phyloP scores from a whole-genome alignment of 352 stramenopile species.

The Globisporangium uncinulatum region DNA sequence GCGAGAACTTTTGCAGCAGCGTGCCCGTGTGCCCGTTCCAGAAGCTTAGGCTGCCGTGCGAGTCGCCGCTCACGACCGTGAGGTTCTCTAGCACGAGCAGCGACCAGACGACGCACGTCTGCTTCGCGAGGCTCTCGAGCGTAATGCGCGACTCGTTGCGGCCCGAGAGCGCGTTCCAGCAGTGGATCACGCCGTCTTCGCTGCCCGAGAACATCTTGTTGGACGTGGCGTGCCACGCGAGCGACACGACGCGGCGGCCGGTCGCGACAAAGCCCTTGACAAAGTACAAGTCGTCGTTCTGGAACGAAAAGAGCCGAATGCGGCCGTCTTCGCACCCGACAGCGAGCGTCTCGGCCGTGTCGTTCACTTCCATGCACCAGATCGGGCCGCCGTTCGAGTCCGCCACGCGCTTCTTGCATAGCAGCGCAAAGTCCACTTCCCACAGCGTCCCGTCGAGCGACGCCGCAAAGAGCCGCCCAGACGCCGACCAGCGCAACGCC shows the following conservation, averaged over 20 bases:
- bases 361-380: slow-evolving; percentile 82
- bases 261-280: slow-evolving; percentile 78
- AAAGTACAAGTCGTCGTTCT: slow-evolving; percentile 74
- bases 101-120: slow-evolving; percentile 86
- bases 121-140: slow-evolving; percentile 70
- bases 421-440: slow-evolving; percentile 71
- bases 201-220: slow-evolving; percentile 83
- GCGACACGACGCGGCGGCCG: slow-evolving; percentile 66
- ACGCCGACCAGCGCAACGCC: slow-evolving; percentile 52
- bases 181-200: slow-evolving; percentile 84
- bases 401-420: slow-evolving; percentile 71
- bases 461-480: slow-evolving; percentile 53
- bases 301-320: slow-evolving; percentile 85
- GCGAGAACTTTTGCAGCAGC: slow-evolving; percentile 90
- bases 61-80: slow-evolving; percentile 92
- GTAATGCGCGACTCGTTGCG: slow-evolving; percentile 84
- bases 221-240: slow-evolving; percentile 71
- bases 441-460: slow-evolving; percentile 73
- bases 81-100: slow-evolving; percentile 86
- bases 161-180: slow-evolving; percentile 71
- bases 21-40: slow-evolving; percentile 91
- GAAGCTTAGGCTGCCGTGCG: slow-evolving; percentile 89
- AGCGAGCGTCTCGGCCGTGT: slow-evolving; percentile 51
- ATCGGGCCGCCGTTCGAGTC: slow-evolving; percentile 87
- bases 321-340: slow-evolving; percentile 89